Percentiles rank a stretch among this genome's conserved stretches.
phyloP scores from a whole-genome alignment of 345 rosid genomes.

The Sonneratia alba region DNA sequence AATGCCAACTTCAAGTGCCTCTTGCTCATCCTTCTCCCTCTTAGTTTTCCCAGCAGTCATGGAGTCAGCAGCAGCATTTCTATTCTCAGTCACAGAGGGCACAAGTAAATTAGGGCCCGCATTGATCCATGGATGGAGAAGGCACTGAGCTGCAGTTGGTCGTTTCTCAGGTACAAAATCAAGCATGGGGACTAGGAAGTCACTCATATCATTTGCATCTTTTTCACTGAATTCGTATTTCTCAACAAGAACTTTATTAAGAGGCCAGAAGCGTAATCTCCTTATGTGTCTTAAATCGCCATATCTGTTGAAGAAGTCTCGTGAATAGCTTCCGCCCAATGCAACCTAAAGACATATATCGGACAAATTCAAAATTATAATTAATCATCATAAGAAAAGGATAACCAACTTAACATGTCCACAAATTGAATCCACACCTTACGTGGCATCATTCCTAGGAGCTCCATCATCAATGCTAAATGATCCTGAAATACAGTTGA shows the following conservation, averaged over 20 bases:
- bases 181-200: conserved; percentile 52
- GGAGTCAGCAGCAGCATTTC: conserved; percentile 18
- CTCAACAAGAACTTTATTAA: conserved; percentile 56
- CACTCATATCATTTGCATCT: conserved; percentile 46
- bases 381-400: not conserved
- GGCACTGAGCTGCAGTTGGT: conserved; percentile 61
- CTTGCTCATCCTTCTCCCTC: conserved; percentile 42
- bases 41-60: conserved; percentile 20
- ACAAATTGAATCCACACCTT: conserved; percentile 35
- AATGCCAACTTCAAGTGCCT: conserved; percentile 48
- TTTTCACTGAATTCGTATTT: conserved; percentile 53
- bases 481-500: conserved; percentile 38
- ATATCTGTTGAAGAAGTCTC: conserved; percentile 58
- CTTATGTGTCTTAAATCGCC: conserved; percentile 69
- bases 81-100: conserved; percentile 25
- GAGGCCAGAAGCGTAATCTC: conserved; percentile 59
- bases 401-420: not conserved
- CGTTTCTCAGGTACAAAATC: conserved; percentile 73
- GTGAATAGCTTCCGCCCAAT: conserved; percentile 61
- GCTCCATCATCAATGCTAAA: conserved; percentile 73
- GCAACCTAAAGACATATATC: conserved; percentile 36
- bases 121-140: conserved; percentile 55
- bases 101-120: conserved; percentile 35
- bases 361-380: not conserved
- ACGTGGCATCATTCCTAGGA: conserved; percentile 79